Percentiles rank a stretch among this genome's conserved stretches.
Conservation (phyloP, 331 rosid genomes). For the Dryas integrifolia region DNA sequence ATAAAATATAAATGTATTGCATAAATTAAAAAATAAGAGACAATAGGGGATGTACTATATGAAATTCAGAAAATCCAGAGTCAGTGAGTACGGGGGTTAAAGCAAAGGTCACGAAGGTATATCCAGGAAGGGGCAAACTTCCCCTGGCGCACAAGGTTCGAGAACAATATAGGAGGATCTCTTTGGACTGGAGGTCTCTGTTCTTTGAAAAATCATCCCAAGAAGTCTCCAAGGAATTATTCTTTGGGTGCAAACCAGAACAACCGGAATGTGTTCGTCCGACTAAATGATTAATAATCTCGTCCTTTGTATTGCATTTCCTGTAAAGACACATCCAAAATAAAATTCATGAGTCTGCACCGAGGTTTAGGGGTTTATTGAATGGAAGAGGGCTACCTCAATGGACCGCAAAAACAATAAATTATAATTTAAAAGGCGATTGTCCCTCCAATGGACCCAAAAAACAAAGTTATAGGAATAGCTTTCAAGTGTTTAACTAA, state of each 20-base stretch:
- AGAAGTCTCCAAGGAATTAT: constrained; percentile 27
- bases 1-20: constrained; percentile 15
- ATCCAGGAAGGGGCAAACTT: constrained; percentile 23
- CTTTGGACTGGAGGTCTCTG: constrained; percentile 16
- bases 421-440: not conserved
- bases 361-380: too few species aligned
- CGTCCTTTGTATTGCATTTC: constrained; percentile 82
- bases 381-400: too few species aligned
- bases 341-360: constrained; percentile 5
- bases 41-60: constrained; percentile 1
- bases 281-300: constrained; percentile 49
- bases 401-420: not conserved
- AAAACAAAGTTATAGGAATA: not conserved
- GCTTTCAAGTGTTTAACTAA: not conserved
- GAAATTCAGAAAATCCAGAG: constrained; percentile 19
- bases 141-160: constrained; percentile 22
- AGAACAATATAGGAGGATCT: constrained; percentile 1
- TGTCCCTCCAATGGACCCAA: not conserved
- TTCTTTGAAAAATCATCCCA: constrained; percentile 16
- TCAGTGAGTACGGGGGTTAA: constrained; percentile 13
- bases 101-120: constrained; percentile 12
- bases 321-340: constrained; percentile 40
- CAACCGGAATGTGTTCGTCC: constrained; percentile 31
- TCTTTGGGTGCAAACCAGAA: constrained; percentile 42
- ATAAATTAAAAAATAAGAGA: constrained; percentile 11